Conservation (phyloP, 768 basidiomycete genomes). For the Termitomyces eurrhizus region DNA sequence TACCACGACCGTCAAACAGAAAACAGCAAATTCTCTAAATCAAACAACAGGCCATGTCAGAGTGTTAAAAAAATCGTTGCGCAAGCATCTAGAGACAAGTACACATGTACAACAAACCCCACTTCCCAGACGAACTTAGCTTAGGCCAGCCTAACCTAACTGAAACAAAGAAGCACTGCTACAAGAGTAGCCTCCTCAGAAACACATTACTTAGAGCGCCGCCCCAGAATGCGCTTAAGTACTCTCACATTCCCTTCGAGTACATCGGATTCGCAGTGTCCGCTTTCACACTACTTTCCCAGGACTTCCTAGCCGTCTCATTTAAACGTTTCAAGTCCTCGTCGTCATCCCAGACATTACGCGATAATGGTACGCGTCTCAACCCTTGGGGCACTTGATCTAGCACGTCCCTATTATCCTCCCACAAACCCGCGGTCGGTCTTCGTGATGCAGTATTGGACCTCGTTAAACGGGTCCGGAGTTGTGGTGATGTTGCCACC, state of each 20-base stretch:
- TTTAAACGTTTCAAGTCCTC: background rate
- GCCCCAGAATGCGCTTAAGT: conserved; percentile 13
- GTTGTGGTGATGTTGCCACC: conserved; percentile 8
- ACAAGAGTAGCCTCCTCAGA: background rate
- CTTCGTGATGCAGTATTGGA: conserved; percentile 10
- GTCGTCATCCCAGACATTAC: conserved; percentile 3
- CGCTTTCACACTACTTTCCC: background rate
- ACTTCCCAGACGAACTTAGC: background rate
- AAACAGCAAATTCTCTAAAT: background rate
- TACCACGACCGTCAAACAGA: background rate
- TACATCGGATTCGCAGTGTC: conserved; percentile 6
- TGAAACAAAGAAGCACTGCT: background rate
- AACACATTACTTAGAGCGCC: conserved; percentile 6
- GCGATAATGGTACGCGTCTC: background rate
- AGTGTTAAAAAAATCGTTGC: background rate
- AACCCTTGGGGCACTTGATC: conserved; percentile 3
- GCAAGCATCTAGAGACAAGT: background rate
- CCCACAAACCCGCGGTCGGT: conserved; percentile 14
- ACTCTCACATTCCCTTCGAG: conserved; percentile 6
- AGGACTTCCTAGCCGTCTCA: conserved; percentile 1
- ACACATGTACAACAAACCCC: background rate
- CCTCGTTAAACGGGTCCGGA: conserved; percentile 5
- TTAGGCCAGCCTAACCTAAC: conserved; percentile 3
- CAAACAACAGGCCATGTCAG: background rate
- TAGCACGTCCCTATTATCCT: conserved; percentile 8